Percentiles rank a stretch among this genome's conserved stretches.
Conservation (phyloP, 306 rosid genomes). For the Quercus wislizeni region DNA sequence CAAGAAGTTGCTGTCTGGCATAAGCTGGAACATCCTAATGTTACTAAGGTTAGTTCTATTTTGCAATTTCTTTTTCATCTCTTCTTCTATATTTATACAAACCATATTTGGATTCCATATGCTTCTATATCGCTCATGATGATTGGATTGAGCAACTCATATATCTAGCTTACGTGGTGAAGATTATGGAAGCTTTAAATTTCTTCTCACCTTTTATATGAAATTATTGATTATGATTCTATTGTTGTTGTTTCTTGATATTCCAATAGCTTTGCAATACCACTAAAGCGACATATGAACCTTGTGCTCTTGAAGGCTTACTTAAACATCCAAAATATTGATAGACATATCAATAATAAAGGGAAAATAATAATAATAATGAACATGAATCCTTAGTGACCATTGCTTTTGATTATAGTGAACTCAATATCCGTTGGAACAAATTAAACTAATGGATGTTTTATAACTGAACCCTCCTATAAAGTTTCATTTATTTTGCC, state of each 20-base stretch:
- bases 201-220: neutral
- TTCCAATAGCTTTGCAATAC: no score
- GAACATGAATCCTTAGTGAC: neutral
- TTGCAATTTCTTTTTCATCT: constrained; percentile 3
- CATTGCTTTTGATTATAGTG: neutral
- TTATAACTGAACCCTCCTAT: neutral
- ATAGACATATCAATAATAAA: no score
- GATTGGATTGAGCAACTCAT: neutral
- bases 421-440: neutral
- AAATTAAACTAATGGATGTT: neutral
- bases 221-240: neutral
- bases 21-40: constrained; percentile 95
- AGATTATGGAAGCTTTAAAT: neutral
- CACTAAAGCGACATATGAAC: no score
- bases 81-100: neutral
- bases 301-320: no score
- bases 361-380: no score
- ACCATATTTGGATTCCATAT: constrained; percentile 5
- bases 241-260: neutral
- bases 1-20: constrained; percentile 99
- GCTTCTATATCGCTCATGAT: neutral
- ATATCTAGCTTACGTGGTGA: neutral
- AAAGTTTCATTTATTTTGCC: neutral
- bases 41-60: constrained; percentile 70
- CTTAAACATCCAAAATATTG: no score